Conservation (phyloP, 179 eudicot species). For the Silene vulgaris region DNA sequence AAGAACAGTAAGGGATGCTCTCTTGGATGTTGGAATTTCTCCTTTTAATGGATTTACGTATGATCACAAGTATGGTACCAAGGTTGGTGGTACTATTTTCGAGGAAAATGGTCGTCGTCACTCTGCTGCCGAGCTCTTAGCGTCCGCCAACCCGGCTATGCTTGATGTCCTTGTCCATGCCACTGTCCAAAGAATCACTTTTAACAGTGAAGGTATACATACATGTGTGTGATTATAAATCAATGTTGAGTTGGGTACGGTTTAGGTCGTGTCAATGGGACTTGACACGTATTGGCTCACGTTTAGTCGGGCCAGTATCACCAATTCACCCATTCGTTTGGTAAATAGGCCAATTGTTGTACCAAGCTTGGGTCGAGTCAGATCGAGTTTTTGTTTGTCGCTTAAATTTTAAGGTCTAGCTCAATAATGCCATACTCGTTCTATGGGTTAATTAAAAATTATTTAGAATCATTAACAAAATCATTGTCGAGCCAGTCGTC, state of each 20-base stretch:
- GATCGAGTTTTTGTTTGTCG: too few species aligned
- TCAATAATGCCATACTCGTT: too few species aligned
- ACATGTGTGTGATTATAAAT: not conserved
- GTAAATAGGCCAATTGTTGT: too few species aligned
- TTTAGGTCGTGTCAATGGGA: not conserved
- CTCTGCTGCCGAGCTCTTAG: slow-evolving; percentile 82
- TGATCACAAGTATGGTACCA: slow-evolving; percentile 84
- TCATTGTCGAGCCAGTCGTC: too few species aligned
- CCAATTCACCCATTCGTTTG: not conserved
- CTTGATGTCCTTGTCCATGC: slow-evolving; percentile 70
- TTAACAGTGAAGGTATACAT: slow-evolving; percentile 47
- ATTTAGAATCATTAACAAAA: too few species aligned
- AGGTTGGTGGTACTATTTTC: slow-evolving; percentile 90
- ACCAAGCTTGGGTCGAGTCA: too few species aligned
- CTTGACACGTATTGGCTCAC: too few species aligned
- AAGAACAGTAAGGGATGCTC: slow-evolving; percentile 58
- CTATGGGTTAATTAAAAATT: too few species aligned
- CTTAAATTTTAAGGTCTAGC: too few species aligned
- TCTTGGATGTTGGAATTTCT: slow-evolving; percentile 65
- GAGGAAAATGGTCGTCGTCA: slow-evolving; percentile 65
- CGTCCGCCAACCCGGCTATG: slow-evolving; percentile 56
- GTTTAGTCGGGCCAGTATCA: not conserved
- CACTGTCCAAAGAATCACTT: slow-evolving; percentile 58
- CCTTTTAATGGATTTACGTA: slow-evolving; percentile 85
- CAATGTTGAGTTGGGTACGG: not conserved